A percentile compares a stretch with the other conserved stretches of the same genome.
phyloP scores from a whole-genome alignment of 164 flowering plant genomes.

The Sextonia rubra region DNA sequence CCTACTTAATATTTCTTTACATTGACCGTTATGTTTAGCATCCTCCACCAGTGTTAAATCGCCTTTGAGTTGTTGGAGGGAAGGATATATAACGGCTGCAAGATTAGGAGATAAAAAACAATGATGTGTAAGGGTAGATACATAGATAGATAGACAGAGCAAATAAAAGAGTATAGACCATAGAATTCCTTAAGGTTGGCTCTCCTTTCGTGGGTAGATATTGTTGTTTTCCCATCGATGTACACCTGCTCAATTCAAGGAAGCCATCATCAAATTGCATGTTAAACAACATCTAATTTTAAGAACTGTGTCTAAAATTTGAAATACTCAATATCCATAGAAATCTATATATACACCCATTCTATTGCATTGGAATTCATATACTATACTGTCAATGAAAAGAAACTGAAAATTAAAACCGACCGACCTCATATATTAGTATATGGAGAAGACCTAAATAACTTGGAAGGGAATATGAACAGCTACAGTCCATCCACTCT shows the following conservation, averaged over 20 bases:
- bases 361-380: background rate
- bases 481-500: slow-evolving; percentile 82
- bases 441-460: slow-evolving; percentile 80
- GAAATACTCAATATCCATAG: too few species aligned
- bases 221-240: slow-evolving; percentile 7
- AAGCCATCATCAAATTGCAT: too few species aligned
- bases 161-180: background rate
- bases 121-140: background rate
- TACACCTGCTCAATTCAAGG: slow-evolving; percentile 6
- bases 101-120: background rate
- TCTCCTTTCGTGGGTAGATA: slow-evolving; percentile 10
- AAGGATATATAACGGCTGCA: slow-evolving; percentile 79
- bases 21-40: slow-evolving; percentile 18
- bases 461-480: slow-evolving; percentile 62
- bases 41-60: slow-evolving; percentile 36
- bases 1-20: slow-evolving; percentile 21
- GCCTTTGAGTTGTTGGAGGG: slow-evolving; percentile 69
- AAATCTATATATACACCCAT: background rate
- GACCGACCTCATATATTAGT: slow-evolving; percentile 68
- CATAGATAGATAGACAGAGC: background rate
- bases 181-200: slow-evolving; percentile 15
- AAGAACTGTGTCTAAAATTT: background rate
- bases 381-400: too few species aligned
- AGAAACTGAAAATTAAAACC: background rate
- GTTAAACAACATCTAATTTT: too few species aligned